Base-by-base conservation (phyloP, 2,329 filamentous ascomycete genomes). In the Coniochaeta prunicola region DNA sequence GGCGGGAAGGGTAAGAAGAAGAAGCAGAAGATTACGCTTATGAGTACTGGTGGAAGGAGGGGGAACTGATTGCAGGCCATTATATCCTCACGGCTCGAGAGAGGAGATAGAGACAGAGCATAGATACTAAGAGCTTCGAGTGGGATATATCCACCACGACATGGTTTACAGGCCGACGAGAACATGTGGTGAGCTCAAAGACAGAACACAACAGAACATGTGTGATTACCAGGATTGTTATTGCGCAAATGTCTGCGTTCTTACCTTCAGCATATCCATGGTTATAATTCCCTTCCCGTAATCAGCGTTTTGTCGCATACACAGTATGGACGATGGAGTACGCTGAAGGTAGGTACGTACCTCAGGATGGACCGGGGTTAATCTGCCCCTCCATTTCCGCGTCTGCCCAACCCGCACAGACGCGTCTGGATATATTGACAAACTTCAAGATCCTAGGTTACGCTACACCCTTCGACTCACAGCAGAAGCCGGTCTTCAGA, bases 11-110 rank as follows among this genome's bases (percentile, higher is more conserved):
- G 45, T 13, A 88, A 86, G 74, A 88, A 87, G 74, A 88, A 88
- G 75, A 85, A 85, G 65, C 86, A 88, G 71, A 89, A 88, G 75
- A 88, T 89, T 61, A 89, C 85, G 15, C 70, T 89, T 62, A 89
- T 89, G 86, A 88, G 84, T 64, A 89, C 86, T 1, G 81, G 82
- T 53, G 77, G 82, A n/a, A 74, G 77, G 31, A 55, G 53, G 30
- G 45, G 45, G 5, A 30, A 50, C 4, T 50, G 21, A 50, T 8
- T 28, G 4, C 10, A 7, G 7, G 42, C n/a, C n/a, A n/a, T n/a
- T n/a, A n/a, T n/a, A n/a, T n/a, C n/a, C n/a, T n/a, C n/a, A n/a
- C n/a, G n/a, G n/a, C n/a, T n/a, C n/a, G n/a, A n/a, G n/a, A n/a
- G n/a, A n/a, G n/a, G n/a, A n/a, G 17, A 36, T 36, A 15, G 4